Evolutionary conservation across 2,329 filamentous ascomycete genomes (phyloP).

Genomic region (Xylaria sp.): DNA sequence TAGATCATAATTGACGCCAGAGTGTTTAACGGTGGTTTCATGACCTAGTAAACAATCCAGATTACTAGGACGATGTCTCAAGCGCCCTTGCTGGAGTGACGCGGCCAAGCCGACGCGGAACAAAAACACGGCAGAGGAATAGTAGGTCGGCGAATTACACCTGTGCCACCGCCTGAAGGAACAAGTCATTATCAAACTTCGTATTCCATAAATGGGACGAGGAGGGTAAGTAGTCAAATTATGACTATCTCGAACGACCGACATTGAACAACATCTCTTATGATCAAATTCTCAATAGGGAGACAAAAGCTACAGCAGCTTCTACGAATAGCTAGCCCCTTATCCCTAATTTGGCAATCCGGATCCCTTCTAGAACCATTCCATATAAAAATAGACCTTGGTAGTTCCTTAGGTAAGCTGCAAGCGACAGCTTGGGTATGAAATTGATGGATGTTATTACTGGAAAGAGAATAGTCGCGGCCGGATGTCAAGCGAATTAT

Average conservation of each 20-base stretch:
- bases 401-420: constrained; percentile 10
- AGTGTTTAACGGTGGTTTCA: not conserved
- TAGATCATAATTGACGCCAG: not conserved
- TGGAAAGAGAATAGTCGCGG: constrained; percentile 4
- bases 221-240: not conserved
- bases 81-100: not conserved
- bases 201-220: not conserved
- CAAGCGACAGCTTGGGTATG: not conserved
- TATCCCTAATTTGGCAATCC: not conserved
- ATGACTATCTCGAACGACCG: not conserved
- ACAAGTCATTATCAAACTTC: not conserved
- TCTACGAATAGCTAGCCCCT: not conserved
- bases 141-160: no score
- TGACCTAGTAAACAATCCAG: not conserved
- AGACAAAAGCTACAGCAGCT: not conserved
- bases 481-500: not conserved
- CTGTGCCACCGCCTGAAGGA: no score
- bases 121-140: not conserved
- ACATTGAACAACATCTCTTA: not conserved
- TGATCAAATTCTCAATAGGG: not conserved
- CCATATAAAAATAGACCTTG: constrained; percentile 22
- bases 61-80: not conserved
- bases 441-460: not conserved
- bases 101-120: constrained; percentile 5
- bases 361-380: constrained; percentile 7